Conservation (phyloP, 2,329 filamentous ascomycete genomes). For the Epichloe glyceriae region DNA sequence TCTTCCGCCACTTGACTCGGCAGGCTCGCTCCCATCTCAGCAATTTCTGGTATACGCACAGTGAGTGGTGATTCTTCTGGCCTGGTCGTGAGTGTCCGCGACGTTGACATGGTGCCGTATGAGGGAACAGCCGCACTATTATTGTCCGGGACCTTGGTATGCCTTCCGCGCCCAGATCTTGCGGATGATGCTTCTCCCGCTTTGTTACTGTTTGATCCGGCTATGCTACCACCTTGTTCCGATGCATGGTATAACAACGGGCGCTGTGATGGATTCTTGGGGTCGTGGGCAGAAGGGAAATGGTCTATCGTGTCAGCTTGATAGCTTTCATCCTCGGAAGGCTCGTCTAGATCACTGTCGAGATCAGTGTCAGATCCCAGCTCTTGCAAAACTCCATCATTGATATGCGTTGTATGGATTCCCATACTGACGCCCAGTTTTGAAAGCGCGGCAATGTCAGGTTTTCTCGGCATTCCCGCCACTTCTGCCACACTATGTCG, state of each 20-base stretch:
- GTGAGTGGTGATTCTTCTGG: slow-evolving; percentile 3
- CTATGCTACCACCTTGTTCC: neutral
- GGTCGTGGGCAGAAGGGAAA: slow-evolving; percentile 18
- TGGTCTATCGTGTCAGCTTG: slow-evolving; percentile 9
- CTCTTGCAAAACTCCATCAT: slow-evolving; percentile 43
- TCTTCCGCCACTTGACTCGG: neutral
- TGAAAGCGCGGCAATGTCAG: slow-evolving; percentile 36
- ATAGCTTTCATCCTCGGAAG: slow-evolving; percentile 19
- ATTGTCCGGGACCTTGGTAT: slow-evolving; percentile 4
- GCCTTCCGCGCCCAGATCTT: slow-evolving; percentile 8
- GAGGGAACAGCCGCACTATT: slow-evolving; percentile 10
- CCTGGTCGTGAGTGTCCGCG: slow-evolving; percentile 8
- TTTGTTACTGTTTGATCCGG: neutral
- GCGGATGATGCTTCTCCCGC: slow-evolving; percentile 8
- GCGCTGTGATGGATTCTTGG: slow-evolving; percentile 8
- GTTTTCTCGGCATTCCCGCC: slow-evolving; percentile 47
- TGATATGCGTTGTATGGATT: slow-evolving; percentile 63
- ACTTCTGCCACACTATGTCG: slow-evolving; percentile 44
- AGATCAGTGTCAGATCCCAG: slow-evolving; percentile 18
- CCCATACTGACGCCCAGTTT: slow-evolving; percentile 54
- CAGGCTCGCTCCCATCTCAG: slow-evolving; percentile 1
- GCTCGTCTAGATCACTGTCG: slow-evolving; percentile 20
- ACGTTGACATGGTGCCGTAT: slow-evolving; percentile 22
- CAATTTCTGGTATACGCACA: slow-evolving; percentile 6
- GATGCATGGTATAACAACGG: slow-evolving; percentile 10